Conservation (phyloP, 2,329 filamentous ascomycete species). For the Claviceps digitariae region DNA sequence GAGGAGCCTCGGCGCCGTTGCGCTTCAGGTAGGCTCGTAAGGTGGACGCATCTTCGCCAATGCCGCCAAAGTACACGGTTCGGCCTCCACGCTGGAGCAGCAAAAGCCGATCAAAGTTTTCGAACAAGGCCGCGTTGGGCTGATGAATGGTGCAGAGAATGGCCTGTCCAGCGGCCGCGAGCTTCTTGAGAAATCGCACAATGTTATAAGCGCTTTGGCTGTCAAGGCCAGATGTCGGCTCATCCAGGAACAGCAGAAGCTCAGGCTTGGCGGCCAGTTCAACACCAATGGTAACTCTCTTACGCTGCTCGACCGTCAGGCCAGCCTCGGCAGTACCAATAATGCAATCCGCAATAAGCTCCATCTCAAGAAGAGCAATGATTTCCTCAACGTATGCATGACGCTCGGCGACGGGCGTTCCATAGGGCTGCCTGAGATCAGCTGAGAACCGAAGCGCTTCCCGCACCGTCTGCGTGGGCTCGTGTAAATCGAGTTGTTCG, state of each 20-base stretch:
- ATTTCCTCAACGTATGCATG: constrained; percentile 49
- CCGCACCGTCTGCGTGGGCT: constrained; percentile 47
- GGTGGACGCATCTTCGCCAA: constrained; percentile 59
- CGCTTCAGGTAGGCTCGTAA: constrained; percentile 51
- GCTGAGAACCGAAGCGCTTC: constrained; percentile 52
- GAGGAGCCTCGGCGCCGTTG: constrained; percentile 45
- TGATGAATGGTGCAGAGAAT: constrained; percentile 89
- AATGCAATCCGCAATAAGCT: constrained; percentile 43
- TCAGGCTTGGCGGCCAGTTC: constrained; percentile 76
- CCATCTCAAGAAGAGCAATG: constrained; percentile 44
- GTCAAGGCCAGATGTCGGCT: constrained; percentile 59
- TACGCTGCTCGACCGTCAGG: constrained; percentile 50
- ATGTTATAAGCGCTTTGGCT: constrained; percentile 59
- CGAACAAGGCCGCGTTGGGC: constrained; percentile 73
- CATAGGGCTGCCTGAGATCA: constrained; percentile 42
- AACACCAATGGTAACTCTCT: constrained; percentile 81
- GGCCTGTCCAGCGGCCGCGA: constrained; percentile 68
- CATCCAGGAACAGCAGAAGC: constrained; percentile 64
- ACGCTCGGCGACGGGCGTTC: constrained; percentile 40
- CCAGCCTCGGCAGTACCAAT: constrained; percentile 53
- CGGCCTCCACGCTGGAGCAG: constrained; percentile 66
- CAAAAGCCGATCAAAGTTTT: constrained; percentile 74
- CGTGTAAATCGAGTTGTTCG: constrained; percentile 49
- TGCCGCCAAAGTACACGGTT: constrained; percentile 76
- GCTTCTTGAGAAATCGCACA: constrained; percentile 63